phyloP scores from a whole-genome alignment of 164 flowering plant genomes.

The Magnolia kwangsiensis region DNA sequence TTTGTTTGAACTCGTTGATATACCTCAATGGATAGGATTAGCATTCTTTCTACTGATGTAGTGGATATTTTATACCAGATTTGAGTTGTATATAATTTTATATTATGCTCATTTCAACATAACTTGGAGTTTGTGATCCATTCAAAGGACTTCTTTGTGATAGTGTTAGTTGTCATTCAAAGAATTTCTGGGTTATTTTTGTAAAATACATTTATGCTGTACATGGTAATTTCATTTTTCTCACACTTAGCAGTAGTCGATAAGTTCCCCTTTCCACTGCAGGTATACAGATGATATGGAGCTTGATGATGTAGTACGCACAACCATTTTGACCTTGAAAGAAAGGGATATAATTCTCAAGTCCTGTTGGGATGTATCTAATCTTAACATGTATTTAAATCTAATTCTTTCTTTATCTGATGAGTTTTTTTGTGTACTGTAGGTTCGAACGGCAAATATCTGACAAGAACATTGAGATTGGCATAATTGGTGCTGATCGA shows the following conservation, averaged over 20 bases:
- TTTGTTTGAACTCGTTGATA: too few relatives aligned
- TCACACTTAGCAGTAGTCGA: not conserved
- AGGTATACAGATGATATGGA: constrained; percentile 99
- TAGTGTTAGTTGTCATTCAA: too few relatives aligned
- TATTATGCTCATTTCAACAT: too few relatives aligned
- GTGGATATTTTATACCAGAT: too few relatives aligned
- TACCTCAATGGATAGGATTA: too few relatives aligned
- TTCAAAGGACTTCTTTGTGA: too few relatives aligned
- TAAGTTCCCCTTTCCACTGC: not conserved
- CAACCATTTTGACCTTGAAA: constrained; percentile 92
- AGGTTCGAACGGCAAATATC: constrained; percentile 99
- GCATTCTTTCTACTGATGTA: too few relatives aligned
- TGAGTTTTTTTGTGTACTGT: constrained; percentile 7
- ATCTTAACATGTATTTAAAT: not conserved
- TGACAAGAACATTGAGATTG: constrained; percentile 91
- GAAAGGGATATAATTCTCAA: constrained; percentile 59
- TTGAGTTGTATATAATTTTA: too few relatives aligned
- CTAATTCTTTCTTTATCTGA: not conserved
- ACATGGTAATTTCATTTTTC: not conserved
- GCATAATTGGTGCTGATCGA: constrained; percentile 73
- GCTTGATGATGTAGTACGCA: constrained; percentile 98
- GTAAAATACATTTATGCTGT: too few relatives aligned
- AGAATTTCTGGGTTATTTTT: too few relatives aligned
- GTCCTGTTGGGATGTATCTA: not conserved
- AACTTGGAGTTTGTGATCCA: too few relatives aligned